Conservation (phyloP, 2,329 filamentous ascomycete genomes). For the Purpureocillium takamizusanense region DNA sequence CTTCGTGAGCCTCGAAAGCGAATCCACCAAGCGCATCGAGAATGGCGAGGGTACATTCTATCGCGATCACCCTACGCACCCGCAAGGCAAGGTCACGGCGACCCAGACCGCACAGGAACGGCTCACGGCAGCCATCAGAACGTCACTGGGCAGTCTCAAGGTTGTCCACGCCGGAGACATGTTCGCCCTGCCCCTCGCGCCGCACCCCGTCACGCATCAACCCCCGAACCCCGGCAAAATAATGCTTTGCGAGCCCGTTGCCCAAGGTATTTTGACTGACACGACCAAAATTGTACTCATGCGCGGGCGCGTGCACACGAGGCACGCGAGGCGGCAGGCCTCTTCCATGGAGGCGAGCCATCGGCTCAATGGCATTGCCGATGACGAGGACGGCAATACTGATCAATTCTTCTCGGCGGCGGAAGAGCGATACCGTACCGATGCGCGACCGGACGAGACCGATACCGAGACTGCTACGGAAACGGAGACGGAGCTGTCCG, state of each 20-base stretch:
- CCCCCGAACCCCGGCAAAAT: constrained; percentile 79
- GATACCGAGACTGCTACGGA: constrained; percentile 52
- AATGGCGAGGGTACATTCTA: constrained; percentile 79
- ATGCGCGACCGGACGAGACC: constrained; percentile 48
- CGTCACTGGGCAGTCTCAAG: constrained; percentile 61
- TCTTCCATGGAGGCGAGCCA: constrained; percentile 32
- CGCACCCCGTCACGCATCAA: constrained; percentile 81
- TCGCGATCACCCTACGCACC: constrained; percentile 43
- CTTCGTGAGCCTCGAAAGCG: constrained; percentile 77
- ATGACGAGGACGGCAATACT: constrained; percentile 71
- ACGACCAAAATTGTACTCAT: constrained; percentile 79
- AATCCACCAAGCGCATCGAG: constrained; percentile 70
- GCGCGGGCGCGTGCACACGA: constrained; percentile 47
- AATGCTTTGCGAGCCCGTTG: constrained; percentile 87
- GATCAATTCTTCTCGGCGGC: constrained; percentile 91
- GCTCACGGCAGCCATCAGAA: constrained; percentile 58
- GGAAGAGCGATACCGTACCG: constrained; percentile 62
- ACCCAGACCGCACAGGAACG: constrained; percentile 41
- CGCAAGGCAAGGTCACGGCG: constrained; percentile 26
- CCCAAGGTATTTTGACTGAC: constrained; percentile 71
- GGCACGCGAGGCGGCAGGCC: constrained; percentile 37
- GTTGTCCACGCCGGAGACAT: constrained; percentile 81
- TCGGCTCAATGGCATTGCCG: constrained; percentile 46
- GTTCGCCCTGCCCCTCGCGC: constrained; percentile 65
- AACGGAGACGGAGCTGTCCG: constrained; percentile 54